These are phyloP conservation scores for Sporothrix euskadiensis DNA, from an alignment of 2,329 filamentous ascomycete genomes.

Conservation along the genomic window DNA sequence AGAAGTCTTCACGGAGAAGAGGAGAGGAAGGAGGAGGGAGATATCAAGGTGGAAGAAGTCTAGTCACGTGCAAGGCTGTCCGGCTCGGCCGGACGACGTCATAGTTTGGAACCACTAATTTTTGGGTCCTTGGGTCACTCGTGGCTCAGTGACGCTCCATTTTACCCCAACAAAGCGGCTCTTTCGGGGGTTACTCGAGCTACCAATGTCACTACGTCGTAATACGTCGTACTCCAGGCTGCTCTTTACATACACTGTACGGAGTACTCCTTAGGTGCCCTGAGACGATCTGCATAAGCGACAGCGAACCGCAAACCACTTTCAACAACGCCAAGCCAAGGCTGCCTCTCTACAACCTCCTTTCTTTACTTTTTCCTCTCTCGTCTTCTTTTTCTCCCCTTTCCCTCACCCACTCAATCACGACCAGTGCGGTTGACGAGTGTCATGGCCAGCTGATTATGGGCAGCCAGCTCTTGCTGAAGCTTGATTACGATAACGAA, in stretches of 20 bases:
- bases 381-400: neutral
- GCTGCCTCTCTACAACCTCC: neutral
- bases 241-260: neutral
- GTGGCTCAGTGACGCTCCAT: neutral
- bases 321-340: neutral
- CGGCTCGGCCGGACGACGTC: slow-evolving; percentile 11
- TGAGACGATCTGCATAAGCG: slow-evolving; percentile 13
- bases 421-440: neutral
- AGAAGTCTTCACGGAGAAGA: neutral
- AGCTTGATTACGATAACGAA: neutral
- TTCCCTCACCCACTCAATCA: neutral
- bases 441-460: neutral
- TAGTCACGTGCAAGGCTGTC: neutral
- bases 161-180: slow-evolving; percentile 3
- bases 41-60: neutral
- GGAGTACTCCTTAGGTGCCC: neutral
- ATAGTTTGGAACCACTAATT: slow-evolving; percentile 1
- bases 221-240: neutral
- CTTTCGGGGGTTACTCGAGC: neutral
- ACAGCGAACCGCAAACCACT: no score
- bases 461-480: neutral
- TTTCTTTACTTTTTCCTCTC: neutral
- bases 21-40: neutral
- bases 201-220: neutral
- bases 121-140: neutral